Conservation (phyloP, 2,329 filamentous ascomycete genomes). For the Hymenoscyphus albidus region DNA sequence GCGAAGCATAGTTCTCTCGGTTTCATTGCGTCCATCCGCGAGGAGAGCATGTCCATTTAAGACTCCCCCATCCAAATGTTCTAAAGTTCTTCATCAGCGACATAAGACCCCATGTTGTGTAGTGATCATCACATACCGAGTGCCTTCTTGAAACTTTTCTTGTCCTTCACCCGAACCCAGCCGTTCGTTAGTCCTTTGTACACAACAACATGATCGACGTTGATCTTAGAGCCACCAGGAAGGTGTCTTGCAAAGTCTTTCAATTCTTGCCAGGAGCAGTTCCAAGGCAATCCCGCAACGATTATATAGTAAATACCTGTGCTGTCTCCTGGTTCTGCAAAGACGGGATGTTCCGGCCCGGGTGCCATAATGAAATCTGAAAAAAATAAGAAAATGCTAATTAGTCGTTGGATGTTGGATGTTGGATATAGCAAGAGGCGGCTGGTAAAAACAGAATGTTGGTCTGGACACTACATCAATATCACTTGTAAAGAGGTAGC, state of each 20-base stretch:
- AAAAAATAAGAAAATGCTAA: slow-evolving; percentile 7
- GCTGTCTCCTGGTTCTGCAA: slow-evolving; percentile 13
- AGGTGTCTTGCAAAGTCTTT: slow-evolving; percentile 28
- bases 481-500: too few relatives aligned
- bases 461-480: neutral
- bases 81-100: slow-evolving; percentile 11
- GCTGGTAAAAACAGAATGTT: neutral
- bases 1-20: slow-evolving; percentile 16
- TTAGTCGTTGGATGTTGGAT: neutral
- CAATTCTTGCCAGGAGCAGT: slow-evolving; percentile 26
- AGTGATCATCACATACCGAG: slow-evolving; percentile 15
- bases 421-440: neutral
- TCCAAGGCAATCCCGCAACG: slow-evolving; percentile 22
- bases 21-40: slow-evolving; percentile 29
- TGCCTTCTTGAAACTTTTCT: slow-evolving; percentile 21
- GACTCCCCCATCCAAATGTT: slow-evolving; percentile 22
- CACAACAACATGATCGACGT: slow-evolving; percentile 28
- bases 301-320: slow-evolving; percentile 24
- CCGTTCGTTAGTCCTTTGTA: slow-evolving; percentile 22
- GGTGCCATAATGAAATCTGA: neutral
- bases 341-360: slow-evolving; percentile 8
- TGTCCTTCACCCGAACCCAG: slow-evolving; percentile 24
- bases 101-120: neutral
- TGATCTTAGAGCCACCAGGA: slow-evolving; percentile 17
- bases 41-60: slow-evolving; percentile 21